A percentile compares a stretch with the other conserved stretches of the same genome.
Evolutionary conservation across 352 stramenopile species (phyloP).

Genomic region (Phytophthora idaei): DNA sequence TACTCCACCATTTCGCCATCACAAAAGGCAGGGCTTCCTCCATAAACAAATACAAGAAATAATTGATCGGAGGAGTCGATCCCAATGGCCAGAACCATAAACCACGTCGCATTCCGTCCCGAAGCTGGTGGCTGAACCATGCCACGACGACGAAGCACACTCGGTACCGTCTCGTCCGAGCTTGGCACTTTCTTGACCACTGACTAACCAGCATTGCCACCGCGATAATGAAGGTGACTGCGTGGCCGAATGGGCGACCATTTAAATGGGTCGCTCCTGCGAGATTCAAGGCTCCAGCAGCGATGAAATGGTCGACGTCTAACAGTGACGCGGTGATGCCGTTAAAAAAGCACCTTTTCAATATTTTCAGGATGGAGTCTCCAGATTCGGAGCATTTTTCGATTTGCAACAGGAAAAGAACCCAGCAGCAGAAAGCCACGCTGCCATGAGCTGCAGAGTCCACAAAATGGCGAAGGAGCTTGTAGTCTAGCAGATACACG

Average conservation of each 20-base stretch:
- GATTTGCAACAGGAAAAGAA: constrained; percentile 58
- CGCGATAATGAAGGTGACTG: constrained; percentile 69
- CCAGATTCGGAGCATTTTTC: constrained; percentile 19
- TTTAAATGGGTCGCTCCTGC: constrained; percentile 61
- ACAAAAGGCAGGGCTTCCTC: constrained; percentile 57
- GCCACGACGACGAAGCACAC: constrained; percentile 63
- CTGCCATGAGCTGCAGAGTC: constrained; percentile 63
- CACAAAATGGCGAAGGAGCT: constrained; percentile 62
- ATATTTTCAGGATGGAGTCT: constrained; percentile 19
- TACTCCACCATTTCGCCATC: constrained; percentile 46
- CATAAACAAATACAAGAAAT: constrained; percentile 66
- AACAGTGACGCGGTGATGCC: constrained; percentile 50
- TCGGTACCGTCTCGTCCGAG: constrained; percentile 32
- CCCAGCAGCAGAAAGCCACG: constrained; percentile 65
- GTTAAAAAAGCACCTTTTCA: constrained; percentile 52
- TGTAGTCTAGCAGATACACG: constrained; percentile 35
- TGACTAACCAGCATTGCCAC: constrained; percentile 46
- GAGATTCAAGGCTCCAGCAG: constrained; percentile 58
- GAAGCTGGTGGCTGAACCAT: constrained; percentile 71
- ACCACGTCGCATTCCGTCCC: constrained; percentile 62
- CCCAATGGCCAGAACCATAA: constrained; percentile 79
- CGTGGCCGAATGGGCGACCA: constrained; percentile 66
- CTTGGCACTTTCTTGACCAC: constrained; percentile 32
- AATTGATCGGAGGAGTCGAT: constrained; percentile 65
- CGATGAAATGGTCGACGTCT: constrained; percentile 80